These are phyloP conservation scores for Iris pallida DNA, from an alignment of 116 monocot species.

Conservation along the genomic window DNA sequence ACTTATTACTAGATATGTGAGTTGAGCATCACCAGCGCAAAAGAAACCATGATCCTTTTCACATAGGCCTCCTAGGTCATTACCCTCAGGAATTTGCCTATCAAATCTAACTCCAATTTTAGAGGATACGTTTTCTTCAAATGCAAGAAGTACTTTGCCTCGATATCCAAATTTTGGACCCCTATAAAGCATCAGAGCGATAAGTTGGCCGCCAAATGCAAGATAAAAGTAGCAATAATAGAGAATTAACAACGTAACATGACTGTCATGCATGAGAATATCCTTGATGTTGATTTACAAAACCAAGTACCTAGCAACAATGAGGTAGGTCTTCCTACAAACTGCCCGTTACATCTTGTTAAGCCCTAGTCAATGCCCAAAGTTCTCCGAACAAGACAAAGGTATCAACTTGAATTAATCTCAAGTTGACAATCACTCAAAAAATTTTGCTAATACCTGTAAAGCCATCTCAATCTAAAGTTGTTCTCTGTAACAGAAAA, in stretches of 20 bases:
- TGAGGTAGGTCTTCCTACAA: too few species aligned
- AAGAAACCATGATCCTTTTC: conserved; percentile 98
- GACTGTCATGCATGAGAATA: neutral
- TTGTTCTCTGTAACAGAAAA: too few species aligned
- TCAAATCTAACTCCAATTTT: conserved; percentile 99
- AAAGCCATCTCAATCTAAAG: too few species aligned
- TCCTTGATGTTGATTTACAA: neutral
- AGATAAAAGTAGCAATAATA: neutral
- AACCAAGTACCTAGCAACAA: too few species aligned
- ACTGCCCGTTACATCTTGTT: too few species aligned
- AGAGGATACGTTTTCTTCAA: conserved; percentile 82
- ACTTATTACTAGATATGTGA: neutral
- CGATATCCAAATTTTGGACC: conserved; percentile 84
- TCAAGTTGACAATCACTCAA: too few species aligned
- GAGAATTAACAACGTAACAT: neutral
- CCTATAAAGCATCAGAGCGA: conserved; percentile 10
- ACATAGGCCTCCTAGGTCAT: conserved; percentile 91
- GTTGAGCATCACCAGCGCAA: conserved; percentile 49
- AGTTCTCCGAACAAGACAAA: too few species aligned
- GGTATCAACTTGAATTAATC: too few species aligned
- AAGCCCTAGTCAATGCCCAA: too few species aligned
- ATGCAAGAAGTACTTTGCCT: conserved; percentile 89
- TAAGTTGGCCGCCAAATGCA: neutral
- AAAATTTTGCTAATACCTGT: too few species aligned
- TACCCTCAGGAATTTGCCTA: conserved; percentile 79